Base-by-base conservation (phyloP, 192 early-diverging fungal genomes). In the Coemansia sp. region DNA sequence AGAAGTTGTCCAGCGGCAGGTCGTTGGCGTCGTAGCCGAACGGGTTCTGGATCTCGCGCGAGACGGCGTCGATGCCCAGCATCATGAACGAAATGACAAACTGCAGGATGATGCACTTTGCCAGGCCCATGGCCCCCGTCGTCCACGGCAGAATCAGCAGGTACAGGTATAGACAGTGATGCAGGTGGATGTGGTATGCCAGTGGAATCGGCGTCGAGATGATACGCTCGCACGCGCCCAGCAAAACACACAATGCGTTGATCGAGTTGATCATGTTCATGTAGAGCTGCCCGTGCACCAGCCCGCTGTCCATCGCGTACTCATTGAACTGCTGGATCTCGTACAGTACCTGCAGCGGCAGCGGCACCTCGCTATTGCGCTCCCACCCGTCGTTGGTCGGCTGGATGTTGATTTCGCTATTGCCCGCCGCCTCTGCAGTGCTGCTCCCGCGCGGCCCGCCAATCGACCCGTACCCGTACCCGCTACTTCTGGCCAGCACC, bases 41-140 rank as follows among this genome's bases (percentile, higher is more conserved):
- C 8, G 92, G 92, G 58, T 94, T 93, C 73, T 97, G 92, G 43
- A 97, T 93, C 69, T 93, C 88, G 13, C 77, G 76, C 21, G 87
- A 91, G 45, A 94, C 93, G 8, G 68, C 67, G 41, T 91, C 83
- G 41, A 96, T 87, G 54, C 94, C 94, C 14, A 93, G 63, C 54
- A 92, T 71, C 40, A 79, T 81, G 46, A 91, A 89, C 1, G 84
- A 58, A 1, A 82, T 70, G 7, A 94, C 63, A 37, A 82, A 69
- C 40, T 82, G 75, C 10, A 90, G 52, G 5, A 84, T 72, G 33
- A 92, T 83, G 38, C 87, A 84, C 23, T 69, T 54, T 56, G 79
- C 85, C 21, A 47, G 22, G 18, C 71, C 29, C 50, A 58, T 51
- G 18, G 48, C 33, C 14, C 88, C 82, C 31, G 91, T 65, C 50